These are phyloP conservation scores for Ascochyta viciae-villosae DNA, from an alignment of 2,329 filamentous ascomycete species.

Conservation along the genomic window DNA sequence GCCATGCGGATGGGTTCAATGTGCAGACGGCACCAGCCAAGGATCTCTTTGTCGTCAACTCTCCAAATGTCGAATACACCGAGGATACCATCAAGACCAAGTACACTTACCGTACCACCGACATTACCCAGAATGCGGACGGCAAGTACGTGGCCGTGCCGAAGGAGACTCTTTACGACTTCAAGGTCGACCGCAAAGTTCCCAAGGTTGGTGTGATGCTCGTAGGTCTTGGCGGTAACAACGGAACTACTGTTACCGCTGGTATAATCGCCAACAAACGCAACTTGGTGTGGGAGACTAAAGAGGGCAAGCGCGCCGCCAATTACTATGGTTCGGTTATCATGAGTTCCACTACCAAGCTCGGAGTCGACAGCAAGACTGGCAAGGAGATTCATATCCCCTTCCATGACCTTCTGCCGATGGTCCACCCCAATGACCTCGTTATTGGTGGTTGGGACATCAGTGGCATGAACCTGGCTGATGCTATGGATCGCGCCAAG, in stretches of 20 bases:
- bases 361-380: constrained; percentile 85
- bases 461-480: constrained; percentile 84
- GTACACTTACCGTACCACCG: constrained; percentile 96
- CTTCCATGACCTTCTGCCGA: constrained; percentile 91
- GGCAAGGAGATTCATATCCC: constrained; percentile 93
- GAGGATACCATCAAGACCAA: constrained; percentile 87
- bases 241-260: constrained; percentile 94
- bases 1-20: constrained; percentile 61
- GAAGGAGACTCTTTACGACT: constrained; percentile 90
- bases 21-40: constrained; percentile 56
- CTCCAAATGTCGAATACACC: constrained; percentile 91
- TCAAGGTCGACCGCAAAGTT: constrained; percentile 94
- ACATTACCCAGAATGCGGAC: constrained; percentile 72
- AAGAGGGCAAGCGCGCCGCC: constrained; percentile 81
- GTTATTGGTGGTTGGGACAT: constrained; percentile 98
- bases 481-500: constrained; percentile 93
- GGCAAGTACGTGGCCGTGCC: constrained; percentile 85
- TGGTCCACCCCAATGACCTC: constrained; percentile 97
- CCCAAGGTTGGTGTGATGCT: constrained; percentile 97
- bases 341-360: constrained; percentile 97
- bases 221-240: constrained; percentile 97
- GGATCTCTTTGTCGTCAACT: constrained; percentile 83
- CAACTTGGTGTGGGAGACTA: constrained; percentile 88
- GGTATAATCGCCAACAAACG: constrained; percentile 96
- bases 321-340: constrained; percentile 99